These are phyloP conservation scores for Polytolypa hystricis DNA, from an alignment of 2,329 filamentous ascomycete species.

Conservation along the genomic window DNA sequence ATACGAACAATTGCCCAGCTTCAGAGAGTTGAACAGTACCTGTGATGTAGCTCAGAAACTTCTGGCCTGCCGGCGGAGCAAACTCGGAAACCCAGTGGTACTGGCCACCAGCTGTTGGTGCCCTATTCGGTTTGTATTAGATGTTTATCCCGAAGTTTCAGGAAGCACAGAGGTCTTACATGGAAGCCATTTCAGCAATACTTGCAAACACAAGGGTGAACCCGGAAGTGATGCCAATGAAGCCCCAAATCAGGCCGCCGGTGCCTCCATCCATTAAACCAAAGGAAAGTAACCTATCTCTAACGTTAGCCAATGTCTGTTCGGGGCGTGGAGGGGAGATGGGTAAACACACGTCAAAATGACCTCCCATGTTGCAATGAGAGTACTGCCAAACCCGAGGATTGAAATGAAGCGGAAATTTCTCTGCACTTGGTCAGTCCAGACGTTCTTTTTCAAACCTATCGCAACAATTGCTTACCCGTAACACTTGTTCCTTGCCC, in stretches of 20 bases:
- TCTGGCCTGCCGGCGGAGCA: constrained; percentile 31
- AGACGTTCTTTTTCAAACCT: background rate
- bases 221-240: constrained; percentile 21
- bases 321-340: constrained; percentile 2
- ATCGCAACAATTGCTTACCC: constrained; percentile 17
- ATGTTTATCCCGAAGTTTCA: background rate
- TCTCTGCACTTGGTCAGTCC: constrained; percentile 19
- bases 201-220: constrained; percentile 27
- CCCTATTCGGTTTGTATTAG: constrained; percentile 16
- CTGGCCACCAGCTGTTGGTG: constrained; percentile 31
- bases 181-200: constrained; percentile 34
- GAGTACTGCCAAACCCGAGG: constrained; percentile 33
- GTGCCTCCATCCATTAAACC: constrained; percentile 28
- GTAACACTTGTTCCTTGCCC: constrained; percentile 29
- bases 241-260: constrained; percentile 29
- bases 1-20: background rate
- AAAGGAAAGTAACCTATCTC: constrained; percentile 18
- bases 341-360: constrained; percentile 25
- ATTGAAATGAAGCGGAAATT: constrained; percentile 37
- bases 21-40: constrained; percentile 15
- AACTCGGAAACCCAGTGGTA: constrained; percentile 36
- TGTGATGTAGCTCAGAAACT: constrained; percentile 36
- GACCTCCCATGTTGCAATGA: constrained; percentile 35
- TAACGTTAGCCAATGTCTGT: constrained; percentile 1
- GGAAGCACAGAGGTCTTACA: constrained; percentile 19